These are phyloP conservation scores for Tulasnella sp. DNA, from an alignment of 768 basidiomycete genomes.

Conservation along the genomic window DNA sequence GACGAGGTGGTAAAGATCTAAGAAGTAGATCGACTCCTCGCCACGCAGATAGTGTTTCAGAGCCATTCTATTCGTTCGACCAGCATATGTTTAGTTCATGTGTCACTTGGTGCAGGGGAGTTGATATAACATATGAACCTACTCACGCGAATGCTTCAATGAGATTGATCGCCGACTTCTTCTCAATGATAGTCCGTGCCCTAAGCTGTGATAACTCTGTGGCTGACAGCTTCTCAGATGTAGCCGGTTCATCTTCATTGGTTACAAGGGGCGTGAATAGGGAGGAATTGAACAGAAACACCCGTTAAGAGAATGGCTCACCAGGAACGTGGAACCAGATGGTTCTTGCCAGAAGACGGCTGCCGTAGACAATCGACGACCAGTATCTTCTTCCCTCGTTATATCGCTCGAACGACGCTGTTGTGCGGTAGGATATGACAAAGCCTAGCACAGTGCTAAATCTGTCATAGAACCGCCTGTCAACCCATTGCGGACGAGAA, in stretches of 20 bases:
- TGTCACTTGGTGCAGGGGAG: not conserved
- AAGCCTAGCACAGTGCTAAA: conserved; percentile 63
- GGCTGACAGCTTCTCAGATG: conserved; percentile 23
- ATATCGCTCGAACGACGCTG: conserved; percentile 30
- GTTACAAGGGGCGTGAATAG: conserved; percentile 22
- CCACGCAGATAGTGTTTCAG: conserved; percentile 63
- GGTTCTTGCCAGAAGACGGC: conserved; percentile 27
- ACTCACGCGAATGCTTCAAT: conserved; percentile 46
- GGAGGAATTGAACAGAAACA: not conserved
- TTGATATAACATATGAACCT: too few relatives aligned
- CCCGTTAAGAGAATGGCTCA: conserved; percentile 23
- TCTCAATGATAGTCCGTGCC: conserved; percentile 47
- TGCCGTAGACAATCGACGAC: conserved; percentile 46
- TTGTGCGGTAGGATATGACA: conserved; percentile 40
- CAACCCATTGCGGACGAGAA: too few relatives aligned
- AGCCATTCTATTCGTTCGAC: conserved; percentile 31
- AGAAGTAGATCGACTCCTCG: conserved; percentile 29
- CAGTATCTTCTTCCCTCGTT: conserved; percentile 61
- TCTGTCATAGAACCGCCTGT: conserved; percentile 27
- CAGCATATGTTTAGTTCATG: not conserved
- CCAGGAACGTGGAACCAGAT: conserved; percentile 62
- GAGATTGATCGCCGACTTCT: conserved; percentile 58
- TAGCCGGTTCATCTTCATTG: conserved; percentile 17
- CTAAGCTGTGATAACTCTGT: conserved; percentile 28
- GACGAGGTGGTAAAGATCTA: conserved; percentile 24